Base-by-base conservation (phyloP, 805 yeast species). In the Wickerhamomyces pijperi region DNA sequence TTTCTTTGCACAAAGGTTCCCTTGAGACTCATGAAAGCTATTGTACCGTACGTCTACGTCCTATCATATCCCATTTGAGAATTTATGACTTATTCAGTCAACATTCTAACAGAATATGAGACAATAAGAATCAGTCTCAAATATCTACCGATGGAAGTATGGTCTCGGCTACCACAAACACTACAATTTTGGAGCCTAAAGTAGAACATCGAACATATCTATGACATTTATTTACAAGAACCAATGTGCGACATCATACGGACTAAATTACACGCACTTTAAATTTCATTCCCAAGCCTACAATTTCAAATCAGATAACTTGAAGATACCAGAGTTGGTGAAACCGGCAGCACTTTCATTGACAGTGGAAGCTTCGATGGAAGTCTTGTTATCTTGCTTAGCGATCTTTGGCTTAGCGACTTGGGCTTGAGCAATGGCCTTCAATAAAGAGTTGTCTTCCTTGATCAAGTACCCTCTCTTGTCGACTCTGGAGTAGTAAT, bases 391-490 rank as follows among this genome's bases (percentile, higher is more conserved):
- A 12, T 23, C 36, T n/a, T 18, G 35, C 17, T 31, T 31, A 16
- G 35, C 36, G 15, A 23, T 34, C 35, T 34, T 43, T 35, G 45
- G 46, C 35, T 42, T 43, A 3, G 35, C 34, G 7, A 28, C 33
- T 37, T 44, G 46, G 4, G 56, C 53, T 4, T 40, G 35, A 18
- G 43, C 43, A 29, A 54, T 51, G 3, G 55, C 51, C 9, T 45
- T 39, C 4, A 40, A 40, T 17, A 53, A 43, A n/a, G 46, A 45
- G 32, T 49, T 41, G 35, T 52, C 46, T 45, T 55, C 74, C 50
- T 61, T 70, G 38, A 53, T 57, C 53, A 87, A 61, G 55, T 85
- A 90, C 7, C 98, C 98, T 48, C 86, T 72, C 53, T 76, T 76
- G 29, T 67, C 76, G 2, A 72, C 70, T 55, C 76, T 71, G 36